phyloP scores from a whole-genome alignment of 2,329 filamentous ascomycete genomes.

The Truncatella angustata region DNA sequence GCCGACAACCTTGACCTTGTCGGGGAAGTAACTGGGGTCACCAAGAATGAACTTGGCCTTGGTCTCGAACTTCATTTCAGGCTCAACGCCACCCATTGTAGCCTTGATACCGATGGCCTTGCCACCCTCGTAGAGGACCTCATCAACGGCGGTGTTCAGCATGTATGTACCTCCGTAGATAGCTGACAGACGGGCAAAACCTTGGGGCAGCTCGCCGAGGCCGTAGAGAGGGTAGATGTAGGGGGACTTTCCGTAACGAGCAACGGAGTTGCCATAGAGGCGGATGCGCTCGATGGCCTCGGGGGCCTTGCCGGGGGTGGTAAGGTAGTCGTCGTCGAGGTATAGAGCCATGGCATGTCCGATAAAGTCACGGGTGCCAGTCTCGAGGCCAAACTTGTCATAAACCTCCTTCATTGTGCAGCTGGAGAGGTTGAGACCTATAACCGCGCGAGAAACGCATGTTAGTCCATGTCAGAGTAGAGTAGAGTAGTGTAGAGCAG shows the following conservation, averaged over 20 bases:
- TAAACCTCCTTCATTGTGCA: conserved; percentile 98
- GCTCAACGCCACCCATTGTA: conserved; percentile 84
- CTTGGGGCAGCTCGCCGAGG: conserved; percentile 93
- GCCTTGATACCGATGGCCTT: conserved; percentile 97
- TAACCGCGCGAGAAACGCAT: not conserved
- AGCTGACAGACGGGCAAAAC: conserved; percentile 93
- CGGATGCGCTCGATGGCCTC: conserved; percentile 90
- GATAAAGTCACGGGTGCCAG: conserved; percentile 88
- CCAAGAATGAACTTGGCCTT: conserved; percentile 95
- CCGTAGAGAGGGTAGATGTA: conserved; percentile 99
- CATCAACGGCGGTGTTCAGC: conserved; percentile 93
- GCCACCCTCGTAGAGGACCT: conserved; percentile 78
- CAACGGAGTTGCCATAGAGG: conserved; percentile 96
- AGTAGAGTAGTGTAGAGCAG: no score
- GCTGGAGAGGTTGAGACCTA: conserved; percentile 75
- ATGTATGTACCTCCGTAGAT: conserved; percentile 99
- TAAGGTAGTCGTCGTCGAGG: conserved; percentile 85
- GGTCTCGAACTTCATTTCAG: conserved; percentile 90
- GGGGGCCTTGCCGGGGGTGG: conserved; percentile 67
- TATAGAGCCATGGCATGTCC: conserved; percentile 98
- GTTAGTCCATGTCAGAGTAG: not conserved
- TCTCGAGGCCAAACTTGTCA: conserved; percentile 93
- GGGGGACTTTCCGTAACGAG: conserved; percentile 94
- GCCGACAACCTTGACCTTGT: conserved; percentile 82
- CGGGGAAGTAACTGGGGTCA: conserved; percentile 94